These are phyloP conservation scores for Trichophyton verrucosum DNA, from an alignment of 2,329 filamentous ascomycete genomes.

Conservation along the genomic window DNA sequence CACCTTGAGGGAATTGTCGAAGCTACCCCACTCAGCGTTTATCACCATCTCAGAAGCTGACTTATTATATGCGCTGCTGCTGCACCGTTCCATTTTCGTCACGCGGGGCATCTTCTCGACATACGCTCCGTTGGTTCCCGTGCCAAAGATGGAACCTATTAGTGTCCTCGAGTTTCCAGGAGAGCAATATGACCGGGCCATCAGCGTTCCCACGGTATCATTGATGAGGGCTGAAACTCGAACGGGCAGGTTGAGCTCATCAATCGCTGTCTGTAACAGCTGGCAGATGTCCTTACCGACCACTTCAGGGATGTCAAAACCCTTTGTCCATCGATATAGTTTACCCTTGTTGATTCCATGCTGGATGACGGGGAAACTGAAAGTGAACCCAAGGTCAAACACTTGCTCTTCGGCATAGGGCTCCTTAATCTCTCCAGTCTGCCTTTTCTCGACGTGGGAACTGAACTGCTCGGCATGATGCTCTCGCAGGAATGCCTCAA, in stretches of 20 bases:
- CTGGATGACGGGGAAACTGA: conserved; percentile 93
- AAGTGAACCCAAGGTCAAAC: conserved; percentile 95
- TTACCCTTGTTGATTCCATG: conserved; percentile 89
- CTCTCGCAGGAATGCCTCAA: conserved; percentile 71
- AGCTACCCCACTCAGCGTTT: conserved; percentile 97
- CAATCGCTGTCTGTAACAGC: conserved; percentile 78
- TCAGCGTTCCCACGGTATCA: conserved; percentile 92
- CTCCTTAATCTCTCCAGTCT: conserved; percentile 46
- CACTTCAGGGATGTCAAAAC: conserved; percentile 91
- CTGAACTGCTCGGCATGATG: conserved; percentile 84
- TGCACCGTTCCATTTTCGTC: conserved; percentile 54
- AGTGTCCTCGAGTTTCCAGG: conserved; percentile 60
- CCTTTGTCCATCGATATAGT: conserved; percentile 95
- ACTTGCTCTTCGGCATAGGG: conserved; percentile 60
- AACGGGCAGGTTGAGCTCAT: conserved; percentile 73
- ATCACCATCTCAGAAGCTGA: conserved; percentile 90
- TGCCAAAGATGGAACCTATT: conserved; percentile 94
- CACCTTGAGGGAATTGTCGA: conserved; percentile 84
- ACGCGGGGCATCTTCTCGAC: conserved; percentile 82
- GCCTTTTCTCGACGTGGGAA: conserved; percentile 52
- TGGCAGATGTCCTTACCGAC: conserved; percentile 90
- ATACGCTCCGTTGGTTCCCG: conserved; percentile 93
- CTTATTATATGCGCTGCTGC: conserved; percentile 51
- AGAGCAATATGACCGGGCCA: conserved; percentile 93
- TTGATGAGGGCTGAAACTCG: conserved; percentile 94